phyloP scores from a whole-genome alignment of 192 early-diverging fungal species.

The Entomortierella beljakovae region DNA sequence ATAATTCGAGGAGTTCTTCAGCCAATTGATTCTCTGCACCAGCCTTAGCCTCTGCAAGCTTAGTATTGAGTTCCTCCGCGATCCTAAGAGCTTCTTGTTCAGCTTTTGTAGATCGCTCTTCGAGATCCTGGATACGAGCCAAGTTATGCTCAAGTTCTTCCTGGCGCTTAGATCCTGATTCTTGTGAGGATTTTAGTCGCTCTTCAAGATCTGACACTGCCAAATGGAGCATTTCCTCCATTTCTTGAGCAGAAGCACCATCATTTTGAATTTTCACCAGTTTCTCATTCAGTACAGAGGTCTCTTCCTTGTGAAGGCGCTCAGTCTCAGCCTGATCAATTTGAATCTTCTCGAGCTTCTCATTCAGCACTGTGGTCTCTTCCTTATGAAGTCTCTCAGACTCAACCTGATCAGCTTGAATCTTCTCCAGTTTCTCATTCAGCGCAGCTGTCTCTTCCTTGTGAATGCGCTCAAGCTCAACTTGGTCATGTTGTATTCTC shows the following conservation, averaged over 20 bases:
- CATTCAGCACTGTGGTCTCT: conserved; percentile 9
- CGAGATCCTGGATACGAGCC: conserved; percentile 41
- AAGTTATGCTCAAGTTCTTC: conserved; percentile 35
- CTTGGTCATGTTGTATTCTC: too few relatives aligned
- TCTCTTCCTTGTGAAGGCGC: too few relatives aligned
- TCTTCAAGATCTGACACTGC: conserved; percentile 34
- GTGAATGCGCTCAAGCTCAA: too few relatives aligned
- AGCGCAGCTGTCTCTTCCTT: conserved; percentile 12
- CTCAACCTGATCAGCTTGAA: conserved; percentile 25
- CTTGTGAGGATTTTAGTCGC: conserved; percentile 17
- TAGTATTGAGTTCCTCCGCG: conserved; percentile 37
- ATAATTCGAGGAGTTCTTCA: conserved; percentile 21
- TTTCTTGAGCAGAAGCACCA: conserved; percentile 6
- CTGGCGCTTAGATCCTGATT: conserved; percentile 9
- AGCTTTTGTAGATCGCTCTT: conserved; percentile 42
- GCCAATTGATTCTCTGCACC: conserved; percentile 21
- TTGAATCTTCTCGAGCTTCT: too few relatives aligned
- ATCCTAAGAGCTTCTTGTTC: conserved; percentile 33
- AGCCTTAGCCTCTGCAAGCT: conserved; percentile 30
- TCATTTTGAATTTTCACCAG: conserved; percentile 29
- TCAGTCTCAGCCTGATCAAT: too few relatives aligned
- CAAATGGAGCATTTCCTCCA: conserved; percentile 48
- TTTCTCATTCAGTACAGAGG: conserved; percentile 13
- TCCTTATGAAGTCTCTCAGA: too few relatives aligned
- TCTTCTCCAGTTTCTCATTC: conserved; percentile 27